phyloP scores from a whole-genome alignment of 2,329 filamentous ascomycete species.

The Tothia fuscella region DNA sequence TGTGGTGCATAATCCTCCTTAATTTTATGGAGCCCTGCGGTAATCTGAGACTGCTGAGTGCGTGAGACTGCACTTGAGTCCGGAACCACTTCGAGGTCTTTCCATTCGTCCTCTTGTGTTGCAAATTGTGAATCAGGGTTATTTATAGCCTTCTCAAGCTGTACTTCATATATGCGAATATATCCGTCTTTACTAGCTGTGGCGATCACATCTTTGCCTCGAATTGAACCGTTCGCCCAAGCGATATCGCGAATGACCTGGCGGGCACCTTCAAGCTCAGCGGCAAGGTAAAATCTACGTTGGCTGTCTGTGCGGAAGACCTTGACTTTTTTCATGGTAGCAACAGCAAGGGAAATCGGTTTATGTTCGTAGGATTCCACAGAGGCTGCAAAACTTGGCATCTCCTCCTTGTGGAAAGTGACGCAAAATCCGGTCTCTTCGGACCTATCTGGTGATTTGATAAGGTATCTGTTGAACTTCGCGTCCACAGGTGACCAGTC shows the following conservation, averaged over 20 bases:
- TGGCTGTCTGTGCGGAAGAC: slow-evolving; percentile 60
- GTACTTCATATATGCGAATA: slow-evolving; percentile 76
- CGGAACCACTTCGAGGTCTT: no score
- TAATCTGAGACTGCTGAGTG: no score
- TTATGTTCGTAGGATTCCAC: slow-evolving; percentile 71
- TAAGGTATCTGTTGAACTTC: slow-evolving; percentile 37
- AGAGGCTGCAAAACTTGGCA: slow-evolving; percentile 66
- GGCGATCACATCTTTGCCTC: slow-evolving; percentile 81
- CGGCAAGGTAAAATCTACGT: slow-evolving; percentile 61
- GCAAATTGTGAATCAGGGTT: neutral
- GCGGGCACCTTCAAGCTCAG: slow-evolving; percentile 60
- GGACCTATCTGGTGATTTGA: slow-evolving; percentile 51
- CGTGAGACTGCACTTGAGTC: no score
- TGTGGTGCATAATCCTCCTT: no score
- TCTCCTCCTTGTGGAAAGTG: slow-evolving; percentile 76
- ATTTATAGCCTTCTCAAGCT: slow-evolving; percentile 31
- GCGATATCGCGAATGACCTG: slow-evolving; percentile 76
- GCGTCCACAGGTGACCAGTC: slow-evolving; percentile 67
- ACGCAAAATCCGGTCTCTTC: slow-evolving; percentile 83
- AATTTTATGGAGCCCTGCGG: slow-evolving; percentile 5
- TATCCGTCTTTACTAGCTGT: slow-evolving; percentile 88
- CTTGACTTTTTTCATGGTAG: slow-evolving; percentile 70
- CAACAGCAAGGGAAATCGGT: slow-evolving; percentile 69
- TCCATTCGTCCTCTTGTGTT: no score
- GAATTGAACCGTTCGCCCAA: slow-evolving; percentile 85